These are phyloP conservation scores for Teratosphaeria destructans DNA, from an alignment of 2,329 filamentous ascomycete species.

Conservation along the genomic window DNA sequence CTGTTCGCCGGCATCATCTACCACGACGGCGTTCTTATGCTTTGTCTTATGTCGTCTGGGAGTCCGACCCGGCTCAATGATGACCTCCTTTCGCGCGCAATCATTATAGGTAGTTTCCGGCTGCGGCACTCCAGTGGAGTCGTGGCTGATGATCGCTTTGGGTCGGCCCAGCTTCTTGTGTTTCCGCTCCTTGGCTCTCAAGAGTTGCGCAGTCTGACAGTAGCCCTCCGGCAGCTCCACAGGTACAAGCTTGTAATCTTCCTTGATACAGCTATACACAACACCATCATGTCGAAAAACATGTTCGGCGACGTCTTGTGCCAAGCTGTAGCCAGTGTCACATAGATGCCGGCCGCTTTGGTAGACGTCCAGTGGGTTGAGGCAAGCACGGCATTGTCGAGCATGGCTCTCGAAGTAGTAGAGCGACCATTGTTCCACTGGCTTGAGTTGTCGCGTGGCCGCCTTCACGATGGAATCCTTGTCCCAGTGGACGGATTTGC, in stretches of 20 bases:
- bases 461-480: slow-evolving; percentile 13
- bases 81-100: slow-evolving; percentile 8
- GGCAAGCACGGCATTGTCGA: slow-evolving; percentile 34
- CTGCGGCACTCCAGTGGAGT: slow-evolving; percentile 18
- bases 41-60: slow-evolving; percentile 1
- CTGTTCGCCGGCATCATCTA: slow-evolving; percentile 14
- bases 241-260: slow-evolving; percentile 33
- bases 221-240: slow-evolving; percentile 36
- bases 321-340: slow-evolving; percentile 33
- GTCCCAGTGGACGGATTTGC: slow-evolving; percentile 22
- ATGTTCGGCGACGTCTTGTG: slow-evolving; percentile 34
- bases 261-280: slow-evolving; percentile 18
- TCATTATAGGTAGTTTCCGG: background rate
- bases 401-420: slow-evolving; percentile 41
- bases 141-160: slow-evolving; percentile 33
- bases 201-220: slow-evolving; percentile 29
- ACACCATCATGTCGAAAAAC: slow-evolving; percentile 30
- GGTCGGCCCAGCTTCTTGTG: slow-evolving; percentile 24
- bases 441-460: slow-evolving; percentile 31
- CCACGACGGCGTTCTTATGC: slow-evolving; percentile 8
- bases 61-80: slow-evolving; percentile 9
- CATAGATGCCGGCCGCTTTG: slow-evolving; percentile 32
- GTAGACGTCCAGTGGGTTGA: slow-evolving; percentile 34
- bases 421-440: slow-evolving; percentile 35
- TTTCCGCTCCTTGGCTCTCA: slow-evolving; percentile 33